phyloP scores from a whole-genome alignment of 2,329 filamentous ascomycete genomes.

The Paraconiothyrium brasiliense region DNA sequence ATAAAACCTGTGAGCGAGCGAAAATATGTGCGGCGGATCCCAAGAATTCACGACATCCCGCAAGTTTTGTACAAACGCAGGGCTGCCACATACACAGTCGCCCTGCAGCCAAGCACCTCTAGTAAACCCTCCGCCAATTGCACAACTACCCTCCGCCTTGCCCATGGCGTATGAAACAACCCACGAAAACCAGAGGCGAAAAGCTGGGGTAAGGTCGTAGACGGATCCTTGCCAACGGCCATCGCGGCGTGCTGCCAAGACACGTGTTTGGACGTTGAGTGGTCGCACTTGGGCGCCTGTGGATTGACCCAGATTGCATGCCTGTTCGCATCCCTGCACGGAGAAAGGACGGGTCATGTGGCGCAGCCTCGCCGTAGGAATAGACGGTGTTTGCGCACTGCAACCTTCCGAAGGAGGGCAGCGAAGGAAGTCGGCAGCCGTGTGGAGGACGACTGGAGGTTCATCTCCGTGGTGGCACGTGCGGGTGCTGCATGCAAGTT shows the following conservation, averaged over 20 bases:
- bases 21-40: no score
- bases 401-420: conserved; percentile 1
- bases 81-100: background rate
- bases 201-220: conserved; percentile 1
- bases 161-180: conserved; percentile 5
- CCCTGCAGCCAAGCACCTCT: background rate
- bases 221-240: background rate
- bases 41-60: background rate
- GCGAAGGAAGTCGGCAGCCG: background rate
- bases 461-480: conserved; percentile 4
- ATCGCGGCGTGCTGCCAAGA: background rate
- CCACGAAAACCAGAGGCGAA: background rate
- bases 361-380: background rate
- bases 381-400: conserved; percentile 5
- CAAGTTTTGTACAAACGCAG: conserved; percentile 3
- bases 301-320: conserved; percentile 6
- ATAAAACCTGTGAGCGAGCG: no score
- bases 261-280: background rate
- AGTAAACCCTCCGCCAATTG: conserved; percentile 10
- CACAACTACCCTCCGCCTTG: background rate
- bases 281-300: conserved; percentile 6
- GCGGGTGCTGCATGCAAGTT: background rate
- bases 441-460: background rate
- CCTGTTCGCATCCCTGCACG: background rate
- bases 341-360: background rate